Percentiles rank a stretch among this genome's conserved stretches.
These are phyloP conservation scores for Diaporthe ampelina DNA, from an alignment of 2,329 filamentous ascomycete genomes.

Conservation along the genomic window DNA sequence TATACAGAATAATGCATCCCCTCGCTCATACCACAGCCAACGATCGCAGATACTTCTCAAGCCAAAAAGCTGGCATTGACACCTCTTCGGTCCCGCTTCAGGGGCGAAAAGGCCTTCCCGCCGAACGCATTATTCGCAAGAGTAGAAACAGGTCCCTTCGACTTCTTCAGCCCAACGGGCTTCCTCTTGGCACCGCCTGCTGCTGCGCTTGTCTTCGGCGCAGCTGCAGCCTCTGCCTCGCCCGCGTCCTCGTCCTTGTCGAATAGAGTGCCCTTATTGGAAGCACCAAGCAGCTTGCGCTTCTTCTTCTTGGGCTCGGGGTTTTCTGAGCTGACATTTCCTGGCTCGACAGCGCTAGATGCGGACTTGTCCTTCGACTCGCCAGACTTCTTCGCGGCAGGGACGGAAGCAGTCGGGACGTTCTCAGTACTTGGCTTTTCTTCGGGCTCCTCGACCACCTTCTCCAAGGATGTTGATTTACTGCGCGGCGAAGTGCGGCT, in stretches of 20 bases:
- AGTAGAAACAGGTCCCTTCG: slow-evolving; percentile 38
- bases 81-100: slow-evolving; percentile 78
- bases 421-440: slow-evolving; percentile 51
- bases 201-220: slow-evolving; percentile 24
- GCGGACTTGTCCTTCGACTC: slow-evolving; percentile 46
- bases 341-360: slow-evolving; percentile 24
- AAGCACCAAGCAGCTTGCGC: slow-evolving; percentile 76
- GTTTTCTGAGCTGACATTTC: slow-evolving; percentile 42
- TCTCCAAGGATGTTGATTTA: slow-evolving; percentile 51
- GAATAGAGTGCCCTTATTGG: slow-evolving; percentile 78
- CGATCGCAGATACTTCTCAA: slow-evolving; percentile 46
- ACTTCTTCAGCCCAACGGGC: slow-evolving; percentile 42
- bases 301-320: slow-evolving; percentile 74
- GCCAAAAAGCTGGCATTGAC: slow-evolving; percentile 73
- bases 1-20: not conserved
- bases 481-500: slow-evolving; percentile 47
- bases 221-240: slow-evolving; percentile 53
- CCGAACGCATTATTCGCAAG: slow-evolving; percentile 64
- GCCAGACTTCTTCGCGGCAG: slow-evolving; percentile 51
- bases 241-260: slow-evolving; percentile 74
- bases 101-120: slow-evolving; percentile 74
- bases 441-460: slow-evolving; percentile 55
- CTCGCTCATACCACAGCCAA: not conserved
- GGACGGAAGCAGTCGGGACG: slow-evolving; percentile 47
- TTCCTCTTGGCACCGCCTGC: slow-evolving; percentile 44